Evolutionary conservation across 176 grass and related monocot genomes (phyloP).

Genomic region (Tillandsia leiboldiana): DNA sequence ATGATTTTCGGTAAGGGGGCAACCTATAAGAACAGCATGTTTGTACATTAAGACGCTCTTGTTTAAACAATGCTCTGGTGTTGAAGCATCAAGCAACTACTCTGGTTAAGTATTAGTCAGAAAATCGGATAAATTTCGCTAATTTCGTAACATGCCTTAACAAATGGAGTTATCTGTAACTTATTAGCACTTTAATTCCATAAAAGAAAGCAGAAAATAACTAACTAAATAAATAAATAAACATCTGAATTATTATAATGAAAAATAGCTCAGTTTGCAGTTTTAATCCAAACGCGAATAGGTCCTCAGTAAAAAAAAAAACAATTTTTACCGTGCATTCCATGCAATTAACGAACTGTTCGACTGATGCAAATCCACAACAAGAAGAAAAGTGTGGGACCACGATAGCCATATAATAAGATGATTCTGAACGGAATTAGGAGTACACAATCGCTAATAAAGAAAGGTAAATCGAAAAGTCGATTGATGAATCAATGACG

Average conservation of each 20-base stretch:
- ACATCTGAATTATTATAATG: neutral
- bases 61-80: too few species aligned
- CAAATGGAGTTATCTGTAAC: neutral
- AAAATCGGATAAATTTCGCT: neutral
- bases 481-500: too few species aligned
- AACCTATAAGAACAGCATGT: too few species aligned
- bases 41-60: too few species aligned
- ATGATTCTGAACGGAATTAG: neutral
- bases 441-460: too few species aligned
- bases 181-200: slow-evolving; percentile 4
- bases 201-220: neutral
- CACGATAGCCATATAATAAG: neutral
- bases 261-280: neutral
- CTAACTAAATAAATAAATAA: neutral
- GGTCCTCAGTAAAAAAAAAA: too few species aligned
- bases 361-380: neutral
- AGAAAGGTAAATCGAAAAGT: too few species aligned
- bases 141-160: neutral
- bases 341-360: too few species aligned
- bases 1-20: too few species aligned
- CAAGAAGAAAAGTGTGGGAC: neutral
- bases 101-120: neutral
- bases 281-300: too few species aligned
- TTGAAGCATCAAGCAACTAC: neutral
- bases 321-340: too few species aligned